A percentile compares a stretch with the other conserved stretches of the same genome.
Conservation (phyloP, 2,329 filamentous ascomycete species). For the Fusarium temperatum region DNA sequence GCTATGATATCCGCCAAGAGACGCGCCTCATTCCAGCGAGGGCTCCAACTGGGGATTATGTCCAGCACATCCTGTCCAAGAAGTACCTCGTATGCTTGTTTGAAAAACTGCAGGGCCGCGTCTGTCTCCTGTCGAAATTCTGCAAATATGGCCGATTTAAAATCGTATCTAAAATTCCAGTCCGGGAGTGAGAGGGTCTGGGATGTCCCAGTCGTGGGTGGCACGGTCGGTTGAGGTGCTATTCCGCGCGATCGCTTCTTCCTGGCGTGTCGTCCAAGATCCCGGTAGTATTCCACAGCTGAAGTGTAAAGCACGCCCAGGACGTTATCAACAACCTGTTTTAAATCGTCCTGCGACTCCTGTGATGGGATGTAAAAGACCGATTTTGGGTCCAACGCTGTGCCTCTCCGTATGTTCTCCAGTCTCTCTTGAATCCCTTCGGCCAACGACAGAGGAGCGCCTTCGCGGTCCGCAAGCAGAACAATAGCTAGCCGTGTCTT, state of each 20-base stretch:
- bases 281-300: conserved; percentile 89
- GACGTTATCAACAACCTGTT: conserved; percentile 77
- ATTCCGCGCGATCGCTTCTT: conserved; percentile 85
- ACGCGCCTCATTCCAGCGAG: conserved; percentile 93
- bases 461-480: conserved; percentile 46
- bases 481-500: conserved; percentile 81
- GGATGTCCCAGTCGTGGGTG: conserved; percentile 84
- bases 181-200: conserved; percentile 85
- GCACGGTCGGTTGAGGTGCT: conserved; percentile 81
- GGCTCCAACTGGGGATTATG: conserved; percentile 87
- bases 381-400: conserved; percentile 82
- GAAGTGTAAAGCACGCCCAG: conserved; percentile 77
- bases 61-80: conserved; percentile 87
- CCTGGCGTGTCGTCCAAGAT: conserved; percentile 89
- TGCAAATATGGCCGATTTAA: conserved; percentile 89
- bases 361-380: conserved; percentile 86
- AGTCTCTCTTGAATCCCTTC: conserved; percentile 76
- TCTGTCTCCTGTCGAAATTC: conserved; percentile 96
- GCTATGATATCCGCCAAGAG: conserved; percentile 83
- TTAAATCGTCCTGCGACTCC: conserved; percentile 75
- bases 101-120: conserved; percentile 83
- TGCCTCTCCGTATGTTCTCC: conserved; percentile 79
- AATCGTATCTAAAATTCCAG: conserved; percentile 95
- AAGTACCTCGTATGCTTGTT: conserved; percentile 84
- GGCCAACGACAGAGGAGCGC: conserved; percentile 57